Evolutionary conservation across 192 early-diverging fungal species (phyloP), one percentile per base, ranked within the genome.

Genomic region (Coemansia sp.): DNA sequence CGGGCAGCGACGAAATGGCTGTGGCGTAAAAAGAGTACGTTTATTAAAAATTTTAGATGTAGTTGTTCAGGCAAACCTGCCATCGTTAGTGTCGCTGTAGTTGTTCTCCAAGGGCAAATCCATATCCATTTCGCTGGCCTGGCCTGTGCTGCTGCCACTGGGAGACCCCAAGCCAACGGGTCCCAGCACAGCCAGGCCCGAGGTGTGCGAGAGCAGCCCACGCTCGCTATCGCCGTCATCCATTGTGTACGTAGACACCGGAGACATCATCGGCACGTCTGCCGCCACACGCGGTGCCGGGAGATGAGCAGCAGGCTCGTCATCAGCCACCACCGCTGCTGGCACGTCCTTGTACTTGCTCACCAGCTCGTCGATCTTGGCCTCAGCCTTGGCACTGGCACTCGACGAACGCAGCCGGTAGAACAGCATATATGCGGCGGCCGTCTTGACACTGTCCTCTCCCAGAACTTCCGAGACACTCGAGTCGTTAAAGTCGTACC

Each of bases 401-500:
- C 52, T 24, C 3, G 34, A 24, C 18, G 63, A 19, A 17, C 67
- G 57, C 22, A 58, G 57, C 6, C 62, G 68, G 39, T 83, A 83
- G 62, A 76, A 83, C 42, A 83, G 56, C 61, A 83, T 71, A 54
- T 83, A 83, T 0, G 82, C 79, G 12, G 79, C 71, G 0, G 60
- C 10, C 2, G 67, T 70, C 55, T 73, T 75, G 12, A 74, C 46
- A 19, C 53, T 48, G 6, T 72, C 70, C 8, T 62, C 34, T 8
- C 43, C 56, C 4, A 18, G 17, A 0, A 84, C 73, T 8, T 58
- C 60, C 9, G 68, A 74, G 3, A 91, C 90, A 32, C 77, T 84
- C 11, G 83, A 85, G 68, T 94, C 90, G 70, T 94, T 87, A 61
- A 90, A 91, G 62, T 91, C 85, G 71, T 91, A 92, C 92, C 92